Evolutionary conservation across 208 protist genomes (phyloP).

Genomic region (Leishmania martiniquensis): DNA sequence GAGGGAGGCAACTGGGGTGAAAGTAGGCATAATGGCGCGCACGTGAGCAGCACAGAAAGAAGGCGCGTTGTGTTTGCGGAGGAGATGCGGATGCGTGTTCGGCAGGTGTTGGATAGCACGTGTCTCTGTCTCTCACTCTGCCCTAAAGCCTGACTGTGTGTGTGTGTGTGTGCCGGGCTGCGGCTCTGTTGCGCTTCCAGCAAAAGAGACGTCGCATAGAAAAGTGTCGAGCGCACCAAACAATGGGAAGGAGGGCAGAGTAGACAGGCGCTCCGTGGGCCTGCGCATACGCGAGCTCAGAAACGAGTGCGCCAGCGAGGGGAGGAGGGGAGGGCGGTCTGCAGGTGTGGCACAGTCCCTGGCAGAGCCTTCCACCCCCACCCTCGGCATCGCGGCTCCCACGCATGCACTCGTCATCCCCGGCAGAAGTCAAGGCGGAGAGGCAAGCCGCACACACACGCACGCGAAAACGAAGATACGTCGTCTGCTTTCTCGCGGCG

Average conservation of each 20-base stretch:
- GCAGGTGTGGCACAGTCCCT: too few species aligned
- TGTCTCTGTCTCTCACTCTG: background rate
- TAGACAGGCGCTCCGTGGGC: background rate
- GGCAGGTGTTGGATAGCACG: background rate
- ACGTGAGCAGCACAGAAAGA: background rate
- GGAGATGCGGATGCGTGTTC: background rate
- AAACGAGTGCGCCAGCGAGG: background rate
- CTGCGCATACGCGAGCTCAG: background rate
- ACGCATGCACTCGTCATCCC: too few species aligned
- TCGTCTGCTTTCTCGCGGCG: too few species aligned
- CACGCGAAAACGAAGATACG: too few species aligned
- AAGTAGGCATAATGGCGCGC: slow-evolving; percentile 12
- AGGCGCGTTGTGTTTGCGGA: background rate
- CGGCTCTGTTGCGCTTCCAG: background rate
- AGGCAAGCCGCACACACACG: too few species aligned
- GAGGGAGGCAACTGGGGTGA: slow-evolving; percentile 62
- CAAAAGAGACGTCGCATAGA: background rate
- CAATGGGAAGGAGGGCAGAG: background rate
- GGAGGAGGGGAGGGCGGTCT: background rate
- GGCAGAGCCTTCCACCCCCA: too few species aligned
- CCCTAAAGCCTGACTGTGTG: background rate
- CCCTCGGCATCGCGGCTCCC: too few species aligned
- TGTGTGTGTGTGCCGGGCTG: background rate
- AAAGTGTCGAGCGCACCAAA: background rate
- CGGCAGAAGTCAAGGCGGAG: too few species aligned